Evolutionary conservation across 2,329 filamentous ascomycete species (phyloP), one percentile per base, ranked within the genome.

Genomic region (Cladophialophora yegresii): DNA sequence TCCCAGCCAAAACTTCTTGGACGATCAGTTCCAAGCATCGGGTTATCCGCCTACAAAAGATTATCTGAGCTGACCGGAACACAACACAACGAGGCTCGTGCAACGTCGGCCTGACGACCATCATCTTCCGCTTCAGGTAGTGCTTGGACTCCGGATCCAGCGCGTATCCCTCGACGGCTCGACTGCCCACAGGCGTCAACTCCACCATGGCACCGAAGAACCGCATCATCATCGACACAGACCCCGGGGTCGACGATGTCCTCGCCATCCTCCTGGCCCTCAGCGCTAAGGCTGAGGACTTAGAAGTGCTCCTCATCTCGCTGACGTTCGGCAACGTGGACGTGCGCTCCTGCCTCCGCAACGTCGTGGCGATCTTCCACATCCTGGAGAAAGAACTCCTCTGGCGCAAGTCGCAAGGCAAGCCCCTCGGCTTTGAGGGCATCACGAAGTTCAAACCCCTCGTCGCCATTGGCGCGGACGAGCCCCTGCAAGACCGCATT

Each of bases 311-410:
- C 54, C 84, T 98, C 77, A 83, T 99, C 62, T 96, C 92, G 1
- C 84, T 97, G 65, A 96, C 93, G 0, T 97, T 95, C 76, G 95
- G 95, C 62, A 99, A 99, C 75, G 91, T 98, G 23, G 87, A 93
- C 70, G 86, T 96, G 16, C 84, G 92, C 67, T 93, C 87, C 90
- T 97, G 92, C 72, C 83, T 97, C 57, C 87, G 89, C 57, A 99
- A 99, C 77, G 88, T 90, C 16, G 88, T 98, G 45, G 90, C 92
- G 26, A 82, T 98, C 66, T 98, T 99, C 80, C 89, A 97, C 73
- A 89, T 96, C 64, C 84, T 99, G 59, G 92, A 96, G 70, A 91
- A 92, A 74, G 95, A 99, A 79, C 83, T 92, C 71, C 83, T 86
- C 70, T 98, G 93, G 93, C 86, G 95, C 68, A 86, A 85, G 74